A percentile compares a stretch with the other conserved stretches of the same genome.
Evolutionary conservation across 2,329 filamentous ascomycete genomes (phyloP).

Genomic region (Fusarium temperatum): DNA sequence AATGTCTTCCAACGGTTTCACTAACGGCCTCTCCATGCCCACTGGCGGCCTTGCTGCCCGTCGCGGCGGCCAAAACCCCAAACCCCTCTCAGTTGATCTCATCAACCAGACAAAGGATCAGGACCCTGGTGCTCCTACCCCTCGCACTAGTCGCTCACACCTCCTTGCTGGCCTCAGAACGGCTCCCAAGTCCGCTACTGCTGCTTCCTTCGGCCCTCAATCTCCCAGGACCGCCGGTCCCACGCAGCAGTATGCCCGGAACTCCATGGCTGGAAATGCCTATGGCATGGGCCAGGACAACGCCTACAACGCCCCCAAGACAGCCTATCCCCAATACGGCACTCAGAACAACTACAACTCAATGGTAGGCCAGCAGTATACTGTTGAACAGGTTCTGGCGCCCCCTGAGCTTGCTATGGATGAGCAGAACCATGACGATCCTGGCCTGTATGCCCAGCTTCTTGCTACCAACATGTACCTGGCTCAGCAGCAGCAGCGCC

Average conservation of each 20-base stretch:
- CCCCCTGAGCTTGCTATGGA: conserved; percentile 83
- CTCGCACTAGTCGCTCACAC: conserved; percentile 93
- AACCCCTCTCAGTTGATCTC: conserved; percentile 83
- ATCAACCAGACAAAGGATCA: conserved; percentile 76
- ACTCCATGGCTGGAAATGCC: conserved; percentile 55
- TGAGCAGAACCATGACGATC: conserved; percentile 77
- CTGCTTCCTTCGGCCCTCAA: conserved; percentile 75
- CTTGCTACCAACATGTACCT: conserved; percentile 92
- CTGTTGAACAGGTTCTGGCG: conserved; percentile 86
- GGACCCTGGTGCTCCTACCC: conserved; percentile 75
- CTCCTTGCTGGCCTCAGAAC: conserved; percentile 92
- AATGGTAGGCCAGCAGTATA: conserved; percentile 65
- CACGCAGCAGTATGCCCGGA: conserved; percentile 55
- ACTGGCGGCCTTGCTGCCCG: conserved; percentile 82
- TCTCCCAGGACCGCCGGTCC: conserved; percentile 59
- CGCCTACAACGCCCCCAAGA: conserved; percentile 63
- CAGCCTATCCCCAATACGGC: conserved; percentile 62
- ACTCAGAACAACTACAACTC: conserved; percentile 46
- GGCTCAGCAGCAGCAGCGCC: conserved; percentile 91
- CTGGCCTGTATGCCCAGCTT: conserved; percentile 85
- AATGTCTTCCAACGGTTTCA: conserved; percentile 91
- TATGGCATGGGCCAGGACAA: conserved; percentile 56
- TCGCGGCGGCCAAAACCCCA: conserved; percentile 87
- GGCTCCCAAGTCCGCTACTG: conserved; percentile 85
- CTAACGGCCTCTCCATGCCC: conserved; percentile 78